Conservation (phyloP, 345 rosid genomes). For the Eucalyptus pauciflora region DNA sequence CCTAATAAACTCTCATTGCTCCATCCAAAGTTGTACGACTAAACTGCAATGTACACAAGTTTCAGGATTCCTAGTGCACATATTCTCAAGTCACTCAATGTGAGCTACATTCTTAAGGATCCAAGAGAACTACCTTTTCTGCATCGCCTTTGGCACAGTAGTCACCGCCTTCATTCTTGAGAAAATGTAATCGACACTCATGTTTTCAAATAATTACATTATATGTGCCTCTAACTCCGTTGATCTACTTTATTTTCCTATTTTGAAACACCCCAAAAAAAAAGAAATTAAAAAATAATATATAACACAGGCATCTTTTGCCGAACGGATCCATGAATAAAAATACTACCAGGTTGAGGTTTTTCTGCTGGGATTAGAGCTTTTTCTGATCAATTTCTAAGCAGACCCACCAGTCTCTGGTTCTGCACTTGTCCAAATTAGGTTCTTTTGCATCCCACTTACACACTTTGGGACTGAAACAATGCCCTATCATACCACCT, state of each 20-base stretch:
- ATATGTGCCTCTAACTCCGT: not conserved
- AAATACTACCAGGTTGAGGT: not conserved
- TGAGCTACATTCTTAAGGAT: not conserved
- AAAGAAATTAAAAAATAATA: not conserved
- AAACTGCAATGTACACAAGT: not conserved
- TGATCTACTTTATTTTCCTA: not conserved
- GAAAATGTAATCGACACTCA: not conserved
- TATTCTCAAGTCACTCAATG: not conserved
- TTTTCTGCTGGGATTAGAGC: not conserved
- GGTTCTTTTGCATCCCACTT: not conserved
- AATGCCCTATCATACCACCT: not conserved
- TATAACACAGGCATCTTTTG: not conserved
- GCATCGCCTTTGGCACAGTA: not conserved
- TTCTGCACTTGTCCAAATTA: not conserved
- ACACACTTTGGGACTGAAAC: not conserved
- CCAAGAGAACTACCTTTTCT: not conserved
- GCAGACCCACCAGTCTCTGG: not conserved
- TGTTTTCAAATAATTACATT: not conserved
- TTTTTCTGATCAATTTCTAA: not conserved
- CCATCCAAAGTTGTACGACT: not conserved
- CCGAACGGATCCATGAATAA: not conserved
- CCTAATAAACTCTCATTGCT: not conserved
- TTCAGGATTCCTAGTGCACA: not conserved
- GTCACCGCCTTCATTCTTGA: not conserved
- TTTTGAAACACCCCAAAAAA: not conserved